Evolutionary conservation across 306 rosid genomes (phyloP).

Genomic region (Trifolium fragiferum): DNA sequence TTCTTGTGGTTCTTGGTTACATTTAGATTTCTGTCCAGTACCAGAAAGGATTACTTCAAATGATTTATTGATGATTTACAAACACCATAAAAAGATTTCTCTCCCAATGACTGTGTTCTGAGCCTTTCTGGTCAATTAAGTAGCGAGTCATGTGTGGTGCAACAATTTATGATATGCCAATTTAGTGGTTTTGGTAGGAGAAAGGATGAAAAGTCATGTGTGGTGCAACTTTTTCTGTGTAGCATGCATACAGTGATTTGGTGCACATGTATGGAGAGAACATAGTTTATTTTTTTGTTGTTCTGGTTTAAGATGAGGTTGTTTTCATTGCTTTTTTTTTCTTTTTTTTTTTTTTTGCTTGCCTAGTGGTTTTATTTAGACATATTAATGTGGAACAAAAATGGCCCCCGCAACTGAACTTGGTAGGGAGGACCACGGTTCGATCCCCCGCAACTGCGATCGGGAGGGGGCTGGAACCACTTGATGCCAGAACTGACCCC

Average conservation of each 20-base stretch:
- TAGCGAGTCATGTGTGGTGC: constrained; percentile 14
- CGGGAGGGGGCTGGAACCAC: no score
- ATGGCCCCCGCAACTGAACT: no score
- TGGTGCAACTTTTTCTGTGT: constrained; percentile 20
- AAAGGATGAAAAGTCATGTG: constrained; percentile 15
- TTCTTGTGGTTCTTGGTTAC: constrained; percentile 21
- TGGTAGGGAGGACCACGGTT: no score
- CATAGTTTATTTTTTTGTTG: not conserved
- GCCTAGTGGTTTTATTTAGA: constrained; percentile 2
- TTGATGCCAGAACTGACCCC: no score
- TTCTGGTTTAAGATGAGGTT: constrained; percentile 1
- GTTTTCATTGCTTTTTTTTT: not conserved
- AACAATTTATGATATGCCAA: constrained; percentile 16
- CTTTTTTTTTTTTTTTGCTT: constrained; percentile 24
- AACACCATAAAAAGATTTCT: not conserved
- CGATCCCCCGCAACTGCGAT: no score
- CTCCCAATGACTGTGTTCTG: constrained; percentile 1
- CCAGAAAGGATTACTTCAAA: not conserved
- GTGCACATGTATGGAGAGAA: constrained; percentile 27
- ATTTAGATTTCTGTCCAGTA: not conserved
- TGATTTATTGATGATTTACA: constrained; percentile 2
- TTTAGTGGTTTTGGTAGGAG: constrained; percentile 31
- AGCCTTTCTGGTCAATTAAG: constrained; percentile 6
- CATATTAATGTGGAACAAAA: constrained; percentile 7
- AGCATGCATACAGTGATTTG: not conserved